Conservation (phyloP, 1,139 yeast species). For the Casaregolazyma suthepensis region DNA sequence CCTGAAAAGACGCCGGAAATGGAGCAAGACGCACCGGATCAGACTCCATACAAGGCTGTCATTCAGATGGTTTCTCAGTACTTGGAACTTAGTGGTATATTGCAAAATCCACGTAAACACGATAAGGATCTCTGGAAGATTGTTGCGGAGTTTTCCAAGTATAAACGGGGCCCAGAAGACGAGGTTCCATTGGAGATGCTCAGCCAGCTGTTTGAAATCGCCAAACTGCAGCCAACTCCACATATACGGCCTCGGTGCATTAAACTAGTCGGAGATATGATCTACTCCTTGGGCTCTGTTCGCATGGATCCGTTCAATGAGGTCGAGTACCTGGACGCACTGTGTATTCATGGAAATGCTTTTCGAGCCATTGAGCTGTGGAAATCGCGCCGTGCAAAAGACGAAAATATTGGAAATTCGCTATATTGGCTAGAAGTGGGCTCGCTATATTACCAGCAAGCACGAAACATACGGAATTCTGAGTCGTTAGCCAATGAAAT, state of each 20-base stretch:
- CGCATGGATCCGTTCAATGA: constrained; percentile 35
- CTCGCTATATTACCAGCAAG: constrained; percentile 26
- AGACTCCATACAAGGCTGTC: background rate
- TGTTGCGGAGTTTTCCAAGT: constrained; percentile 11
- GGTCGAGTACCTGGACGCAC: constrained; percentile 30
- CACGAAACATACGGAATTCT: constrained; percentile 20
- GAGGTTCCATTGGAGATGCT: constrained; percentile 24
- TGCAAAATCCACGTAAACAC: constrained; percentile 9
- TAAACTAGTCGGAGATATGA: constrained; percentile 25
- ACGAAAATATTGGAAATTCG: constrained; percentile 23
- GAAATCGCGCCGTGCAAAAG: constrained; percentile 25
- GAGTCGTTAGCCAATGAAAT: constrained; percentile 22
- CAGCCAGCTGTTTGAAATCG: constrained; percentile 27
- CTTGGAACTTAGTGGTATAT: background rate
- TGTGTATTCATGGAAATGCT: constrained; percentile 22
- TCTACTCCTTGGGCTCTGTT: constrained; percentile 28
- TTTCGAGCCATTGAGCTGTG: constrained; percentile 27
- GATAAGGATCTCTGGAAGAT: constrained; percentile 10
- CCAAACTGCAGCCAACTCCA: constrained; percentile 21
- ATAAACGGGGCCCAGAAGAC: constrained; percentile 13
- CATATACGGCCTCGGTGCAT: constrained; percentile 18
- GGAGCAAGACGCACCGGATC: background rate
- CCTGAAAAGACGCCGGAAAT: background rate
- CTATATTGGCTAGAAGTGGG: constrained; percentile 34
- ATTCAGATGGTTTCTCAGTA: constrained; percentile 1